Evolutionary conservation across 2,329 filamentous ascomycete species (phyloP), one percentile per base, ranked within the genome.

Genomic region (Curvularia eragrostidis): DNA sequence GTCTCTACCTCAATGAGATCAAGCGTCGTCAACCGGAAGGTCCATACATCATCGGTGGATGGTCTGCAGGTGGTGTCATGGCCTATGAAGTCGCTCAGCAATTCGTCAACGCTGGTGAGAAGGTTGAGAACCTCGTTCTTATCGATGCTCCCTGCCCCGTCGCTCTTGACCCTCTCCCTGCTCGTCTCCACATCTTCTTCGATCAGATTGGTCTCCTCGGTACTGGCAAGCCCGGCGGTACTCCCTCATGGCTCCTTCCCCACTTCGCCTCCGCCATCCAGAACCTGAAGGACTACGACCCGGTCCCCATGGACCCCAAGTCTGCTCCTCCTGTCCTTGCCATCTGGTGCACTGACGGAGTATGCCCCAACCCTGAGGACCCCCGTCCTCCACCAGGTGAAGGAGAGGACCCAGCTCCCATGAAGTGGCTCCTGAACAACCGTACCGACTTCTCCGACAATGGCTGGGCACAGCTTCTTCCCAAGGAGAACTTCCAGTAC

Each of bases 271-370:
- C 88, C 21, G 87, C 87, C 19, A 87, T 92, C 53, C 82, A 83
- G 48, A 88, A 88, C 15, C 80, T 93, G 28, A 88, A 87, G 67
- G 86, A 85, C 70, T 92, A 92, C 76, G 84, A 87, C 12, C 86
- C 89, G 6, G 82, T 83, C 65, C 85, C 85, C 3, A 86, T 90
- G 70, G 80, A 87, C 34, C 80, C 82, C 46, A 82, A 81, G 7
- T 83, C 80, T 61, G 85, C 84, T 38, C 87, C 89, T 38, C 83
- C 84, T 21, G 85, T 87, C 3, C 85, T 84, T 62, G 81, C 86
- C 38, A 86, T 92, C 65, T 92, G 89, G 87, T 90, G 88, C 69
- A 85, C 87, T 61, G 88, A 92, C 58, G 89, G 89, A 61, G 88
- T 92, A 3, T 91, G 88, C 79, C 84, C 88, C 62, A 79, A 84